Base-by-base conservation (phyloP, 352 stramenopile genomes). In the Pythium pyrilobum region DNA sequence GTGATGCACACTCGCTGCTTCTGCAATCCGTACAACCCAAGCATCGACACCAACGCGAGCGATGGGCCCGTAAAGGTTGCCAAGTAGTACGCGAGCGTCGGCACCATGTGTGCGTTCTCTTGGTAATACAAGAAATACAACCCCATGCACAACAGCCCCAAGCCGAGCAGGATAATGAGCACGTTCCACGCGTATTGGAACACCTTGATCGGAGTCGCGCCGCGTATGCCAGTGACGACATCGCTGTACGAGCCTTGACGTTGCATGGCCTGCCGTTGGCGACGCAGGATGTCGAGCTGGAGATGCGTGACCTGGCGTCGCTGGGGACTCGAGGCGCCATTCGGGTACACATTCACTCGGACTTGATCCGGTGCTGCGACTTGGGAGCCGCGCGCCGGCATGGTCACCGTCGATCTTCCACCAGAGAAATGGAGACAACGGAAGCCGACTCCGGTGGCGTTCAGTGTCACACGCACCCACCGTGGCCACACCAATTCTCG, bases 71-170 rank as follows among this genome's bases (percentile, higher is more conserved):
- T 77, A 42, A 77, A 85, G 13, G 71, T 69, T 13, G 75, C 71
- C 24, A 87, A 38, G 51, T 72, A 74, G 46, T 83, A 85, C 25
- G 73, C 69, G 0, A 81, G 55, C 3, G 57, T 57, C 5, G 78
- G 74, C 4, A 74, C 66, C 20, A 89, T 67, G 24, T 71, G 64
- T 2, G 73, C 76, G 27, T 81, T 79, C 7, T 78, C 64, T 48
- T 86, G 71, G 41, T 85, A 80, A 51, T 77, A 87, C 20, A 84
- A 56, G 15, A 81, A 55, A 25, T 85, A 89, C 27, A 87, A 33
- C 0, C 80, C 76, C n/a, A 85, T 59, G 7, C 56, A 78, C 5
- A 82, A 49, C 24, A 85, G 41, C 1, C 70, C 45, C 12, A 89
- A 23, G 0, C 74, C 74, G 11, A 84, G 67, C 12, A 83, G 42